A percentile compares a stretch with the other conserved stretches of the same genome.
phyloP scores from a whole-genome alignment of 768 basidiomycete species.

The Antrodiella citrinella region DNA sequence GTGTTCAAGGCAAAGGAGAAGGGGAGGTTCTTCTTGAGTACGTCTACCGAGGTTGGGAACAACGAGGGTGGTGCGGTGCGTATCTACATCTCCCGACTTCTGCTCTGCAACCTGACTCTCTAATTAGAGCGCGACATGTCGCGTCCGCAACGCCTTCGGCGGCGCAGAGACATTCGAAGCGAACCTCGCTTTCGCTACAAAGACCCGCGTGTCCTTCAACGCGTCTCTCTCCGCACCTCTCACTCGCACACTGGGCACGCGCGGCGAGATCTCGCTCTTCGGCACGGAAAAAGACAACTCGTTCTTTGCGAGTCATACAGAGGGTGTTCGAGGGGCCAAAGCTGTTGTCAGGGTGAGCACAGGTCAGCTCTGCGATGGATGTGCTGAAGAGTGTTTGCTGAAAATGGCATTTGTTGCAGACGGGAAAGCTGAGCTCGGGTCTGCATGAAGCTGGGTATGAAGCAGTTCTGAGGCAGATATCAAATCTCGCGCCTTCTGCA shows the following conservation, averaged over 20 bases:
- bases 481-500: slow-evolving; percentile 62
- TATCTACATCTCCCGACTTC: slow-evolving; percentile 11
- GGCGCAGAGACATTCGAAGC: slow-evolving; percentile 86
- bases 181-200: slow-evolving; percentile 77
- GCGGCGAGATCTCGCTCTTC: slow-evolving; percentile 64
- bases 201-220: slow-evolving; percentile 78
- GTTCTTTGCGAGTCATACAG: slow-evolving; percentile 61
- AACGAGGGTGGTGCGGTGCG: slow-evolving; percentile 89
- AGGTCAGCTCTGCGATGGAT: slow-evolving; percentile 35
- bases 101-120: slow-evolving; percentile 2
- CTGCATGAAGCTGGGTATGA: slow-evolving; percentile 83
- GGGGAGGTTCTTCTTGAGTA: slow-evolving; percentile 69
- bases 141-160: slow-evolving; percentile 83
- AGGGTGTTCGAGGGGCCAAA: slow-evolving; percentile 56
- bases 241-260: slow-evolving; percentile 50
- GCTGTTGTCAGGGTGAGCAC: slow-evolving; percentile 68
- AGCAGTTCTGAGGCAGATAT: slow-evolving; percentile 67
- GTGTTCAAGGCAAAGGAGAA: slow-evolving; percentile 73
- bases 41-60: slow-evolving; percentile 87
- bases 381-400: too few species aligned
- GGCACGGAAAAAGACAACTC: slow-evolving; percentile 76
- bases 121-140: slow-evolving; percentile 63
- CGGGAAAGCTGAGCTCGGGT: slow-evolving; percentile 23
- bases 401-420: too few species aligned
- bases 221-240: slow-evolving; percentile 59